Percentiles rank a stretch among this genome's conserved stretches.
These are phyloP conservation scores for Phytophthora citrophthora DNA, from an alignment of 352 stramenopile species.

Conservation along the genomic window DNA sequence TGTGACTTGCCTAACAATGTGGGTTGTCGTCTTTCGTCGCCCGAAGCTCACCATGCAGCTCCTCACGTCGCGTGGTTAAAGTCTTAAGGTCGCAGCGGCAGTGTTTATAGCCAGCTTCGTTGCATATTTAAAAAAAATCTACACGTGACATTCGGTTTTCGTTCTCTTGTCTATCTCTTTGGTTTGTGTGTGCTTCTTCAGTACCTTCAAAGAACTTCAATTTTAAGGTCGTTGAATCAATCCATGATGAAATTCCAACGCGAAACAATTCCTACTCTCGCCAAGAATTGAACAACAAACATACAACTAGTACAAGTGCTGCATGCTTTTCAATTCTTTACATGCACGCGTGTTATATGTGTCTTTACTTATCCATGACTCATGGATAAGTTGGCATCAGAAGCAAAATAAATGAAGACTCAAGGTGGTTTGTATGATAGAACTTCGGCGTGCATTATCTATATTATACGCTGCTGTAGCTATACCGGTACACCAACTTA, in stretches of 20 bases:
- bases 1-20: neutral
- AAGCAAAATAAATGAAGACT: neutral
- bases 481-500: neutral
- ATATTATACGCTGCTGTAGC: slow-evolving; percentile 29
- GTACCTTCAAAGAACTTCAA: too few species aligned
- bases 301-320: too few species aligned
- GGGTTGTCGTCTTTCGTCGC: slow-evolving; percentile 4
- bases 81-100: slow-evolving; percentile 30
- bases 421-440: too few species aligned
- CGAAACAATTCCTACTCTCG: neutral
- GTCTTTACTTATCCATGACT: too few species aligned
- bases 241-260: neutral
- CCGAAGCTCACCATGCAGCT: slow-evolving; percentile 23
- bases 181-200: too few species aligned
- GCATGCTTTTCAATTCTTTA: too few species aligned
- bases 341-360: too few species aligned
- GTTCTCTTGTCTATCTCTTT: too few species aligned
- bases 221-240: too few species aligned
- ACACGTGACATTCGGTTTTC: slow-evolving; percentile 13
- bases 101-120: slow-evolving; percentile 41
- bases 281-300: too few species aligned
- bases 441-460: slow-evolving; percentile 19
- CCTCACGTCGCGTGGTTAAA: slow-evolving; percentile 27
- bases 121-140: slow-evolving; percentile 48
- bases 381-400: neutral